Conservation (phyloP, 441 rosid genomes). For the Oxalis stricta region DNA sequence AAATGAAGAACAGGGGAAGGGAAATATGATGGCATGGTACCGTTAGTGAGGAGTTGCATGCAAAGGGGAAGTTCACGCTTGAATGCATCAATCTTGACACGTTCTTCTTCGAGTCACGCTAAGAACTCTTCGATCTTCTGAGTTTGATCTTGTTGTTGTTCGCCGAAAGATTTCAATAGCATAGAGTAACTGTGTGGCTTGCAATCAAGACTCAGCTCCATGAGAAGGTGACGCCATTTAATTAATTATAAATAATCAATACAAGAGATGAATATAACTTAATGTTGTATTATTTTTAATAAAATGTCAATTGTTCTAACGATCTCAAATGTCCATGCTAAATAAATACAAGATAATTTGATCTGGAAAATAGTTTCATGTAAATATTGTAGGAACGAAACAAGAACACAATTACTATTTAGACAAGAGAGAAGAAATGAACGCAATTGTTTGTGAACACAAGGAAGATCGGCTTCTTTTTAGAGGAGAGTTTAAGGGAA, state of each 20-base stretch:
- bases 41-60: constrained; percentile 95
- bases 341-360: constrained; percentile 6
- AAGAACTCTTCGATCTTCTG: constrained; percentile 81
- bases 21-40: constrained; percentile 17
- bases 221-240: constrained; percentile 82
- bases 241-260: too few species aligned
- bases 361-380: too few species aligned
- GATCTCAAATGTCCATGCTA: constrained; percentile 12
- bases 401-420: too few species aligned
- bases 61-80: constrained; percentile 98
- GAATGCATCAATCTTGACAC: constrained; percentile 91
- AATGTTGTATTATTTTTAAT: too few species aligned
- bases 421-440: constrained; percentile 19
- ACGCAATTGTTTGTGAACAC: constrained; percentile 39
- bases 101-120: constrained; percentile 72
- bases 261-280: too few species aligned
- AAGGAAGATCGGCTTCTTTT: constrained; percentile 46
- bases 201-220: constrained; percentile 74
- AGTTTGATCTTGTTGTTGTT: constrained; percentile 39
- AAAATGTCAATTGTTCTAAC: too few species aligned
- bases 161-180: constrained; percentile 81
- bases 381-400: too few species aligned
- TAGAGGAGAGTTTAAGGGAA: constrained; percentile 48
- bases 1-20: too few species aligned
- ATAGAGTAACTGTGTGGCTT: constrained; percentile 79